A percentile compares a stretch with the other conserved stretches of the same genome.
phyloP scores from a whole-genome alignment of 148 eudicot species.

The Nepenthes gracilis region DNA sequence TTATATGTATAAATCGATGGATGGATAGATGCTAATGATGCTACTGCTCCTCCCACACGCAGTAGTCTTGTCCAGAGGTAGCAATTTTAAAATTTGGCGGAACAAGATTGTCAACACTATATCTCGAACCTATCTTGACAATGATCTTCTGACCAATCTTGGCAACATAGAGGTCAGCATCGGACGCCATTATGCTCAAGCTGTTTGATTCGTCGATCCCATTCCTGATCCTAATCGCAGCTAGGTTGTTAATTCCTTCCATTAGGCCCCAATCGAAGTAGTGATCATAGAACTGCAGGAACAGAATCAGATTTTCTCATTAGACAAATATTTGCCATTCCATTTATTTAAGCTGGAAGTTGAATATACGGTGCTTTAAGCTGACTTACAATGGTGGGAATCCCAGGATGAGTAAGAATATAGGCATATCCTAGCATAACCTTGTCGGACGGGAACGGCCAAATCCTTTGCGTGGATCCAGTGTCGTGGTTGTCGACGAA shows the following conservation, averaged over 20 bases:
- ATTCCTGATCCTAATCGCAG: slow-evolving; percentile 21
- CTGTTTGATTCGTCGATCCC: slow-evolving; percentile 32
- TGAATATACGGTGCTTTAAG: too few relatives aligned
- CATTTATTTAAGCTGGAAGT: too few relatives aligned
- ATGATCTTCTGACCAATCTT: slow-evolving; percentile 34
- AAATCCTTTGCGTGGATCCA: slow-evolving; percentile 31
- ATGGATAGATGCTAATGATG: too few relatives aligned
- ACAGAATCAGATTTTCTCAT: too few relatives aligned
- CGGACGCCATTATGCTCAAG: slow-evolving; percentile 36
- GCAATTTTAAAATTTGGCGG: slow-evolving; percentile 29
- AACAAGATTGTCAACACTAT: slow-evolving; percentile 28
- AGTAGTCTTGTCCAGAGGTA: slow-evolving; percentile 30
- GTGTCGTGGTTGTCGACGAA: slow-evolving; percentile 50
- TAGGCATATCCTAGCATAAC: slow-evolving; percentile 53
- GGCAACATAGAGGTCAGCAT: slow-evolving; percentile 40
- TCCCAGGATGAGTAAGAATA: slow-evolving; percentile 55
- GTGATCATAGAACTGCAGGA: slow-evolving; percentile 36
- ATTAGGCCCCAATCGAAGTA: slow-evolving; percentile 38
- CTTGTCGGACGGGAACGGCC: slow-evolving; percentile 51
- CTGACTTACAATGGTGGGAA: slow-evolving; percentile 23
- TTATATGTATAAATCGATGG: too few relatives aligned
- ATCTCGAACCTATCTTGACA: slow-evolving; percentile 36
- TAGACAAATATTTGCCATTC: too few relatives aligned
- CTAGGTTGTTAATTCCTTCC: slow-evolving; percentile 22
- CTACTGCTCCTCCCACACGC: slow-evolving; percentile 34